Base-by-base conservation (phyloP, 495 filamentous ascomycete species). In the Echria macrotheca region DNA sequence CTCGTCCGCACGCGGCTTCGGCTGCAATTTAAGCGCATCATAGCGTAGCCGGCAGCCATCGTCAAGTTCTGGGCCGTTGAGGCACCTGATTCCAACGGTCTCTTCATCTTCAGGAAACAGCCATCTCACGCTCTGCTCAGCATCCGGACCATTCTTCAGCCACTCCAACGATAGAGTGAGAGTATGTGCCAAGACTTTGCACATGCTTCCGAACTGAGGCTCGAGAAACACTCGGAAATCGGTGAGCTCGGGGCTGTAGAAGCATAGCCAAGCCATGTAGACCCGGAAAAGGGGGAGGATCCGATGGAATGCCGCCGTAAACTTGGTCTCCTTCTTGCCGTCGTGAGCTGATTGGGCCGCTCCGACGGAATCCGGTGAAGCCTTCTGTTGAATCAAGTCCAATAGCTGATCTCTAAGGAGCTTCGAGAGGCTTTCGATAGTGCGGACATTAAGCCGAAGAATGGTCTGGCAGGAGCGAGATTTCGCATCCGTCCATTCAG, bases 371-470 rank as follows among this genome's bases (percentile, higher is more conserved):
- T 15, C n/a, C 23, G 53, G 42, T 4, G 42, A 35, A 18, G 35
- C 15, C 17, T 41, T 50, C 17, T 52, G 53, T 44, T 60, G 45
- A 12, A 62, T 42, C 14, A 57, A 14, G 2, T 60, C 55, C 9
- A 40, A 17, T 8, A 63, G 49, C 28, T 66, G 61, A 2, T 58
- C 54, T 24, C 44, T 68, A 24, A 96, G 75, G 28, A 87, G 71
- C 44, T 87, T 83, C 22, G 93, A 78, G 11, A 97, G 73, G 1
- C 78, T 83, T 43, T 84, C 80, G 58, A 95, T 86, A 0, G 84
- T 90, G 24, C 85, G 86, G 39, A 90, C 73, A 53, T 96, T 98
- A 49, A 94, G 74, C 18, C 84, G 77, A 26, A 95, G 75, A 44
- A 86, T 81, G 63, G 85, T 90, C 44, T 84, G 77, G 60, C 79